A percentile compares a stretch with the other conserved stretches of the same genome.
These are phyloP conservation scores for Aschersonia sp. DNA, from an alignment of 2,329 filamentous ascomycete genomes.

Conservation along the genomic window DNA sequence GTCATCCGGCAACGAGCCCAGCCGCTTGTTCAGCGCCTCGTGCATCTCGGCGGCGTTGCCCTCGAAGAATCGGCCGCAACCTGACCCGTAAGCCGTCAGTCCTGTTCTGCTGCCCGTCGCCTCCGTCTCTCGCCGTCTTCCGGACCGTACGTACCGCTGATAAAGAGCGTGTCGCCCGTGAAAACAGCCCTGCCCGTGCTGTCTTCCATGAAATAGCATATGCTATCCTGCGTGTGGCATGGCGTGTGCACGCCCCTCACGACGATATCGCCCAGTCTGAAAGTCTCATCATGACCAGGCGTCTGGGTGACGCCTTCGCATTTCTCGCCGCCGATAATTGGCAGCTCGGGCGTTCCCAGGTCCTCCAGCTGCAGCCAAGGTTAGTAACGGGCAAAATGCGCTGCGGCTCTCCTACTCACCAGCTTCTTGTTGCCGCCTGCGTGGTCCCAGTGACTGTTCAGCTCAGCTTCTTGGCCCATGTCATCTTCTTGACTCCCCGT, in stretches of 20 bases:
- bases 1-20: constrained; percentile 72
- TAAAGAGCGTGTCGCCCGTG: constrained; percentile 92
- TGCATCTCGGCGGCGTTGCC: constrained; percentile 85
- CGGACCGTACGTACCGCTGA: constrained; percentile 47
- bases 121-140: no score
- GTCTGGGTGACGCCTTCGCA: constrained; percentile 69
- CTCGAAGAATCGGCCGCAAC: constrained; percentile 94
- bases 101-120: neutral
- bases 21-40: constrained; percentile 73
- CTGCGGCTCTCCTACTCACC: constrained; percentile 15
- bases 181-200: constrained; percentile 66
- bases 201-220: constrained; percentile 88
- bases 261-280: constrained; percentile 70
- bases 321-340: constrained; percentile 78
- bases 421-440: constrained; percentile 81
- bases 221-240: constrained; percentile 96
- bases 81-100: constrained; percentile 23
- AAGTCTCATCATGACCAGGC: constrained; percentile 59
- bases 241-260: constrained; percentile 88
- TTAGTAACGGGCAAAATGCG: no score
- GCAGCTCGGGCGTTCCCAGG: constrained; percentile 44
- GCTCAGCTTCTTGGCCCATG: neutral
- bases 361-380: constrained; percentile 17
- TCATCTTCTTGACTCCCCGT: no score
- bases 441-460: constrained; percentile 74